Evolutionary conservation across 2,329 filamentous ascomycete genomes (phyloP).

Genomic region (Aspergillus pseudonomiae): DNA sequence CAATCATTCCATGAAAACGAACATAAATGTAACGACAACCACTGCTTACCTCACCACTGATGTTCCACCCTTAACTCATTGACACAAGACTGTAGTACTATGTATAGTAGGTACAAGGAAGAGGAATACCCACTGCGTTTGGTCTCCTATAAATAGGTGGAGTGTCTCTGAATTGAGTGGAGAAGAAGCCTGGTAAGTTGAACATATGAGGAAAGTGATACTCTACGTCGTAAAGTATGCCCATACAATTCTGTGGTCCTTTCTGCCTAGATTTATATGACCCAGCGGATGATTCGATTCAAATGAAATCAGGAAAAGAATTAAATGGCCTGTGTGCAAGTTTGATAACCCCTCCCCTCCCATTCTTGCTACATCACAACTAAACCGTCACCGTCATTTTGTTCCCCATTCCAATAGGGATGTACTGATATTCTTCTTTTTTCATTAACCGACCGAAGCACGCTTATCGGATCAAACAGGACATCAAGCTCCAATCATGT

Average conservation of each 20-base stretch:
- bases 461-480: slow-evolving; percentile 20
- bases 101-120: background rate
- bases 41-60: slow-evolving; percentile 14
- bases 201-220: background rate
- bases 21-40: slow-evolving; percentile 6
- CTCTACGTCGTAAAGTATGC: background rate
- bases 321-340: background rate
- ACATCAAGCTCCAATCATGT: slow-evolving; percentile 15
- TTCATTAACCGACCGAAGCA: slow-evolving; percentile 24
- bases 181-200: background rate
- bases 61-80: slow-evolving; percentile 1
- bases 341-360: background rate
- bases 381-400: background rate
- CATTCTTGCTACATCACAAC: background rate
- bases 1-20: background rate
- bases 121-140: background rate
- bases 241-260: background rate
- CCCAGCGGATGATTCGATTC: background rate
- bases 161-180: slow-evolving; percentile 11
- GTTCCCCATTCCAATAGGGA: background rate
- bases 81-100: background rate
- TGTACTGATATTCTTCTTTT: slow-evolving; percentile 10
- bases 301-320: background rate
- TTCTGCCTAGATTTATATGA: background rate
- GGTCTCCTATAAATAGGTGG: slow-evolving; percentile 13